Evolutionary conservation across 768 basidiomycete genomes (phyloP).

Genomic region (Dendrothele bispora): DNA sequence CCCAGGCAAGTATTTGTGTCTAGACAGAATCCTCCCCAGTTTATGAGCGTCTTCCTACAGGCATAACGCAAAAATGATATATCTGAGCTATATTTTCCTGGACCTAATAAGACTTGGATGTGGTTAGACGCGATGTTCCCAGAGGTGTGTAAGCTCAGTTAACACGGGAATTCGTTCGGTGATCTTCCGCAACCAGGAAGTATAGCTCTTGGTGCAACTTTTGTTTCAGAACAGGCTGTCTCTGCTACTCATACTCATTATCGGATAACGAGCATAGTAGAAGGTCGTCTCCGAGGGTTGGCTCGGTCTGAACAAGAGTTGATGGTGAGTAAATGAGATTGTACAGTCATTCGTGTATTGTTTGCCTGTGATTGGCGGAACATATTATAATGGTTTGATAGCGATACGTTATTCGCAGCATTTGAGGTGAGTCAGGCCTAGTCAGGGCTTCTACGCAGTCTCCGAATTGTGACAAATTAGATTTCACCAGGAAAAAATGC

Average conservation of each 20-base stretch:
- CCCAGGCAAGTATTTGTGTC: conserved; percentile 36
- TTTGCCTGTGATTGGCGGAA: neutral
- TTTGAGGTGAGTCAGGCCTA: conserved; percentile 31
- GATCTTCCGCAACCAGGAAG: no score
- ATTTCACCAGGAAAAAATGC: conserved; percentile 41
- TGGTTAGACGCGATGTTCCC: conserved; percentile 71
- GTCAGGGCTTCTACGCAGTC: no score
- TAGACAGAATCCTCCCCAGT: neutral
- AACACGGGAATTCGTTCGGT: no score
- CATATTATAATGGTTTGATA: conserved; percentile 35
- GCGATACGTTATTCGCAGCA: conserved; percentile 36
- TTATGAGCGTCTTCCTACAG: conserved; percentile 32
- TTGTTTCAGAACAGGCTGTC: no score
- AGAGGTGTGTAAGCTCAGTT: conserved; percentile 48
- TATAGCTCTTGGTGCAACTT: no score
- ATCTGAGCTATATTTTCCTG: conserved; percentile 73
- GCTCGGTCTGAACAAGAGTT: conserved; percentile 48
- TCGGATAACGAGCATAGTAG: no score
- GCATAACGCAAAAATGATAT: conserved; percentile 65
- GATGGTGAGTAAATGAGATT: no score
- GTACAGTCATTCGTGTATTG: no score
- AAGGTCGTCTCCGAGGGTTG: no score
- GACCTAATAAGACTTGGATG: conserved; percentile 81
- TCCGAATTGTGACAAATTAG: no score
- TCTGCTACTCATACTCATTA: no score